Conservation (phyloP, 108 stramenopile species). For the Conticribra guillardii region DNA sequence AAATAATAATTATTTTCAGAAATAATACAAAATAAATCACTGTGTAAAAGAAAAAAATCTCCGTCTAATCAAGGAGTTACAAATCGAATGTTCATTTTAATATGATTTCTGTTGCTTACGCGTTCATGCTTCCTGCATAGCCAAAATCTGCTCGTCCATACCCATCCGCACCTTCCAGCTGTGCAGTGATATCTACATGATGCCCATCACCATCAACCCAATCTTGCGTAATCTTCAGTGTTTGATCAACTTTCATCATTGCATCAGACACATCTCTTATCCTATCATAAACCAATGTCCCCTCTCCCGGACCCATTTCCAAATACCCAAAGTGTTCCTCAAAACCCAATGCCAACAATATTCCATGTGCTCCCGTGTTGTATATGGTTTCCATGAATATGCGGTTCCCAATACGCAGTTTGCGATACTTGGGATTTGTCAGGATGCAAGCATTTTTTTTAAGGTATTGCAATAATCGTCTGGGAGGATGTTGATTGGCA, state of each 20-base stretch:
- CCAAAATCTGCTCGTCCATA: constrained; percentile 65
- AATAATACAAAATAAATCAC: too few species aligned
- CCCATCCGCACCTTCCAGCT: constrained; percentile 67
- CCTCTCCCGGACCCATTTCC: constrained; percentile 51
- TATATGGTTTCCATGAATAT: constrained; percentile 57
- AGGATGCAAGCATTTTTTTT: constrained; percentile 63
- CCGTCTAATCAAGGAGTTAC: too few species aligned
- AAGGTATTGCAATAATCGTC: constrained; percentile 60
- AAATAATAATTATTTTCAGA: too few species aligned
- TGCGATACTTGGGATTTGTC: constrained; percentile 61
- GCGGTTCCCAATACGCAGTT: constrained; percentile 52
- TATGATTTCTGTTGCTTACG: too few species aligned
- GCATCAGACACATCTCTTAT: constrained; percentile 60
- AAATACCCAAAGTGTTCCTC: constrained; percentile 57
- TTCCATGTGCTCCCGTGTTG: constrained; percentile 66
- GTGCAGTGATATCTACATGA: too few species aligned
- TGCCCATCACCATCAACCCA: constrained; percentile 4
- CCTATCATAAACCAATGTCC: constrained; percentile 38
- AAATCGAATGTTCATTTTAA: too few species aligned
- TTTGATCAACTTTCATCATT: constrained; percentile 37
- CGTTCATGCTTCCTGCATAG: constrained; percentile 47
- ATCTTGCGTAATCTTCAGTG: constrained; percentile 26
- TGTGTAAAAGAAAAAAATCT: too few species aligned
- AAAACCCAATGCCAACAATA: constrained; percentile 59
- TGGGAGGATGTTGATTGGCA: constrained; percentile 26